Conservation (phyloP, 2,329 filamentous ascomycete genomes). For the Proliferodiscus dingleyae region DNA sequence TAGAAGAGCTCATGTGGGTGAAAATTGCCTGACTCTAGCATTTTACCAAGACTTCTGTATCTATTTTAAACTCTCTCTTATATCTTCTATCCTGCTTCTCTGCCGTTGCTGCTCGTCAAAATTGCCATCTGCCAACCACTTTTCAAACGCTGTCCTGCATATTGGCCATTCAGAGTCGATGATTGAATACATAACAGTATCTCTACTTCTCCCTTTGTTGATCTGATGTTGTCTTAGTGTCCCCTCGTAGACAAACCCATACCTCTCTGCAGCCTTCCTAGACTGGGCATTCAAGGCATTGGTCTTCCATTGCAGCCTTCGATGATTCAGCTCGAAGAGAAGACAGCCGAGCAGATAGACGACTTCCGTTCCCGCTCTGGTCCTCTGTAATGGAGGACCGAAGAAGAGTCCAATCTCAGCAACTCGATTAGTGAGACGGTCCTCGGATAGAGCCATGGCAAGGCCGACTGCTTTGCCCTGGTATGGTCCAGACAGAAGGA, state of each 20-base stretch:
- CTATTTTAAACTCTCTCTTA: constrained; percentile 10
- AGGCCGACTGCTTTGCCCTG: constrained; percentile 9
- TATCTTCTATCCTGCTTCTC: constrained; percentile 37
- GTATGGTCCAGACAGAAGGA: background rate
- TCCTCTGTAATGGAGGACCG: constrained; percentile 45
- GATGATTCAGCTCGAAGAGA: constrained; percentile 50
- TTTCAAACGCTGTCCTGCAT: constrained; percentile 42
- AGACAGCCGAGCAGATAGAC: constrained; percentile 51
- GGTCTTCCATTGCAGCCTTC: constrained; percentile 61
- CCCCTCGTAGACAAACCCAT: constrained; percentile 58
- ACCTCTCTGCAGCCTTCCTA: constrained; percentile 47
- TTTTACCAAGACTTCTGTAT: too few species aligned
- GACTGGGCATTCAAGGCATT: constrained; percentile 52
- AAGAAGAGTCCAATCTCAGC: constrained; percentile 40
- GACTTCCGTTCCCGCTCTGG: constrained; percentile 51
- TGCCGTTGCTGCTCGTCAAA: constrained; percentile 53
- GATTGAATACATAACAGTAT: constrained; percentile 58
- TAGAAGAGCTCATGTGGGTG: too few species aligned
- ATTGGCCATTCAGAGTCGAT: constrained; percentile 53
- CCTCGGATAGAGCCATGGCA: constrained; percentile 5
- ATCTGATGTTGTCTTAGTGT: constrained; percentile 58
- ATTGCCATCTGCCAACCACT: constrained; percentile 51
- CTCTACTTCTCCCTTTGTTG: constrained; percentile 49
- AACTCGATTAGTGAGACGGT: constrained; percentile 10
- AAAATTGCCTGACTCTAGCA: too few species aligned